These are phyloP conservation scores for Candida takata DNA, from an alignment of 805 yeast genomes.

Conservation along the genomic window DNA sequence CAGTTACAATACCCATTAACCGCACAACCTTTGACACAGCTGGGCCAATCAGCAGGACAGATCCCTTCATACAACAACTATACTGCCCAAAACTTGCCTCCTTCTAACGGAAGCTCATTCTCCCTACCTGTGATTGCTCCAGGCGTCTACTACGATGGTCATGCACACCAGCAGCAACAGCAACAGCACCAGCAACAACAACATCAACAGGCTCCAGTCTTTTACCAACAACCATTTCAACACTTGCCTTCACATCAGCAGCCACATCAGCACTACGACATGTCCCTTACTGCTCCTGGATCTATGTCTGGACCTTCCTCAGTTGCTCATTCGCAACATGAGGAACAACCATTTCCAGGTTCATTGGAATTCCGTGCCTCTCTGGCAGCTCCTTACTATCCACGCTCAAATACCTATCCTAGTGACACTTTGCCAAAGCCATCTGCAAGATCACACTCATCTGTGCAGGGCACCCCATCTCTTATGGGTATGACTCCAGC, in stretches of 20 bases:
- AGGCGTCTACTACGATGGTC: neutral
- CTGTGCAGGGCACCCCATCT: conserved; percentile 4
- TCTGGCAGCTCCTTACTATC: conserved; percentile 6
- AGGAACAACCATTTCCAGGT: conserved; percentile 22
- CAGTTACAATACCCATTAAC: neutral
- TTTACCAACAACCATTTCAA: neutral
- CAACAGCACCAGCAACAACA: conserved; percentile 3
- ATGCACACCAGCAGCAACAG: conserved; percentile 2
- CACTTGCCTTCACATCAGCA: conserved; percentile 2
- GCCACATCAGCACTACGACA: conserved; percentile 2
- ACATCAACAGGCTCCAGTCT: conserved; percentile 1
- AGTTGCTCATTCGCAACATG: conserved; percentile 1
- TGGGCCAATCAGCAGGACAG: neutral
- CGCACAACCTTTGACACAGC: neutral
- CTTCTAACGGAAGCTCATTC: conserved; percentile 2
- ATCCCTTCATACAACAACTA: conserved; percentile 1
- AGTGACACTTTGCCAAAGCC: conserved; percentile 5
- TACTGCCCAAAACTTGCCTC: conserved; percentile 1
- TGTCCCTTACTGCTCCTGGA: neutral
- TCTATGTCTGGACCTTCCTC: conserved; percentile 1
- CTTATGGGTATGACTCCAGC: conserved; percentile 34
- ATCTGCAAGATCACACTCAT: conserved; percentile 7
- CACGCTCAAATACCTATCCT: conserved; percentile 17
- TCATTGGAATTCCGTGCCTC: conserved; percentile 11
- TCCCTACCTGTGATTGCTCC: conserved; percentile 2